Percentiles rank a stretch among this genome's conserved stretches.
These are phyloP conservation scores for Fusarium sambucinum DNA, from an alignment of 2,329 filamentous ascomycete species.

Conservation along the genomic window DNA sequence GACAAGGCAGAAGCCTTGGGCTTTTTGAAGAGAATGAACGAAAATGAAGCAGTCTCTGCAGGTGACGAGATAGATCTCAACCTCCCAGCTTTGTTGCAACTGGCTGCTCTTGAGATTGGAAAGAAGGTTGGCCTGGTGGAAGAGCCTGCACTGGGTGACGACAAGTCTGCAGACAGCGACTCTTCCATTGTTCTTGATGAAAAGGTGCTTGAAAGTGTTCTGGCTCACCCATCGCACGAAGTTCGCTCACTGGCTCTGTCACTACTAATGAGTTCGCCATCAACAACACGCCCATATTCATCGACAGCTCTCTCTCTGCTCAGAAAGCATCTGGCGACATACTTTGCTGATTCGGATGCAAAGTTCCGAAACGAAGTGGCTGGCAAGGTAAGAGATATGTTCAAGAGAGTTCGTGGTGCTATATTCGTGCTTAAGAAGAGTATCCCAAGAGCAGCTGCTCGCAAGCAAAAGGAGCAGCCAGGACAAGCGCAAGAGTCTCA, in stretches of 20 bases:
- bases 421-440: conserved; percentile 67
- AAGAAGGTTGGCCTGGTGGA: conserved; percentile 78
- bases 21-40: conserved; percentile 71
- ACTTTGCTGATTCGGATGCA: conserved; percentile 87
- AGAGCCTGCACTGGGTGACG: conserved; percentile 62
- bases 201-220: conserved; percentile 63
- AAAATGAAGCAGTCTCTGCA: conserved; percentile 60
- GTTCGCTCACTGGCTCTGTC: conserved; percentile 85
- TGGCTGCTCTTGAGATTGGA: conserved; percentile 76
- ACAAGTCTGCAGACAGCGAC: conserved; percentile 34
- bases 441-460: conserved; percentile 54
- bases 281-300: conserved; percentile 80
- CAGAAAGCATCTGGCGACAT: conserved; percentile 72
- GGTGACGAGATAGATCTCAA: conserved; percentile 61
- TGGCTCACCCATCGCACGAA: conserved; percentile 68
- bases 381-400: conserved; percentile 78
- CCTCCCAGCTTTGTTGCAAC: conserved; percentile 68
- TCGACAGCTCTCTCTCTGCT: conserved; percentile 71
- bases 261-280: conserved; percentile 80
- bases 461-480: conserved; percentile 51
- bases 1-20: conserved; percentile 65
- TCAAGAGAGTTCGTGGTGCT: conserved; percentile 78
- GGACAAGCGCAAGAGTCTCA: conserved; percentile 36
- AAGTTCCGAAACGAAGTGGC: conserved; percentile 87
- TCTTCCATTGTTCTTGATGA: conserved; percentile 54